A percentile compares a stretch with the other conserved stretches of the same genome.
These are phyloP conservation scores for Lichtheimia corymbifera DNA, from an alignment of 371 early-diverging fungal genomes.

Conservation along the genomic window DNA sequence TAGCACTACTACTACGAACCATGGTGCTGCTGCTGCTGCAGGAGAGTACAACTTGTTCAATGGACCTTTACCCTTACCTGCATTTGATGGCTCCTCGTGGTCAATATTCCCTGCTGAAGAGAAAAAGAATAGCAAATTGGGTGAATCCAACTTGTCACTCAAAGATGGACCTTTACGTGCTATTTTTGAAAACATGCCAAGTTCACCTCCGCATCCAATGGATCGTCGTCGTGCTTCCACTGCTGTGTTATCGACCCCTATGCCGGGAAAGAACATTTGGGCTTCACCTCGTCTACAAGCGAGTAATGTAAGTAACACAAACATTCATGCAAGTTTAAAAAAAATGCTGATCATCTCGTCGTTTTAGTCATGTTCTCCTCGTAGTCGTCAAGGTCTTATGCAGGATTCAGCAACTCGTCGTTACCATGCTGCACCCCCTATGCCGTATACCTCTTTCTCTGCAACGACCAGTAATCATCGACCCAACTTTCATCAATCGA, in stretches of 20 bases:
- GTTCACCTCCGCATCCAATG: conserved; percentile 7
- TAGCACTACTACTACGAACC: too few species aligned
- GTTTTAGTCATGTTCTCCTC: conserved; percentile 10
- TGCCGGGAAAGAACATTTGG: conserved; percentile 15
- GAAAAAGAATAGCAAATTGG: conserved; percentile 3
- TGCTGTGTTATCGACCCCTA: conserved; percentile 6
- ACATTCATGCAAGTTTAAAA: not conserved
- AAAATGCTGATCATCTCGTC: not conserved
- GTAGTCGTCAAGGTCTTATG: conserved; percentile 11
- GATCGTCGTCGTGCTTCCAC: conserved; percentile 12
- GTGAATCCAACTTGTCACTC: conserved; percentile 11
- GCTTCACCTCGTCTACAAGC: conserved; percentile 15
- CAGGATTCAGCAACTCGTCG: not conserved
- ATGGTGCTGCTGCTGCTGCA: too few species aligned
- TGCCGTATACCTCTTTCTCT: conserved; percentile 17
- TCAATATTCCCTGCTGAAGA: conserved; percentile 11
- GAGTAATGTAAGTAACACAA: conserved; percentile 12
- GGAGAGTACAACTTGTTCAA: conserved; percentile 8
- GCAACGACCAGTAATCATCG: conserved; percentile 12
- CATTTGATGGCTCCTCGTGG: conserved; percentile 16
- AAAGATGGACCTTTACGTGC: conserved; percentile 20
- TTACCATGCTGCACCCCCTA: conserved; percentile 5
- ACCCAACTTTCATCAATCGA: conserved; percentile 11
- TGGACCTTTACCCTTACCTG: conserved; percentile 7
- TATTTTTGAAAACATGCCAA: conserved; percentile 22